Conservation (phyloP, 352 stramenopile genomes). For the Phytophthora pluvialis region DNA sequence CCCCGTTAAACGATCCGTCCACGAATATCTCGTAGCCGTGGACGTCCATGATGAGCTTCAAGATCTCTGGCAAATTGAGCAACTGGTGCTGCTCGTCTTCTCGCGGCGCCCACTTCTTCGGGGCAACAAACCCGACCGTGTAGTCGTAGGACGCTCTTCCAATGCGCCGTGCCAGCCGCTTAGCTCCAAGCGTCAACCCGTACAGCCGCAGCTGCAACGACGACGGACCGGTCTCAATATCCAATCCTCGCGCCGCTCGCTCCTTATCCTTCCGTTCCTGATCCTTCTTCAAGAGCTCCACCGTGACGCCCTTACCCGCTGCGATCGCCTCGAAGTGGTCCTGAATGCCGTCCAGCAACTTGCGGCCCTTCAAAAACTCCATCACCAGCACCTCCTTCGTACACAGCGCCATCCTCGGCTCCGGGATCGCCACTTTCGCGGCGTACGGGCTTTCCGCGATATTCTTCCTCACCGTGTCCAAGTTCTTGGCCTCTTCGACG, state of each 20-base stretch:
- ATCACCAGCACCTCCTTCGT: constrained; percentile 97
- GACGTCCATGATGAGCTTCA: constrained; percentile 90
- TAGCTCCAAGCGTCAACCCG: constrained; percentile 47
- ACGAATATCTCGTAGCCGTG: constrained; percentile 94
- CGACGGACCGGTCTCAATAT: constrained; percentile 76
- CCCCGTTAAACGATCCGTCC: constrained; percentile 92
- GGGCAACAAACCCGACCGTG: constrained; percentile 81
- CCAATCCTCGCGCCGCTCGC: constrained; percentile 59
- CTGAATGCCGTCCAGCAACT: constrained; percentile 88
- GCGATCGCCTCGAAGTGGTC: constrained; percentile 92
- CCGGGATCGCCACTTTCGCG: constrained; percentile 78
- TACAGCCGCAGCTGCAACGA: constrained; percentile 68
- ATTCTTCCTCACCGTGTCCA: constrained; percentile 90
- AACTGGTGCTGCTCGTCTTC: constrained; percentile 58
- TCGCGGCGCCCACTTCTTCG: constrained; percentile 43
- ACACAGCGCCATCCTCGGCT: constrained; percentile 88
- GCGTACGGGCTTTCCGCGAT: constrained; percentile 85
- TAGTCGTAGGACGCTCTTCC: constrained; percentile 78
- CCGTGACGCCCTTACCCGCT: constrained; percentile 80
- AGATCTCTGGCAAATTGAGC: constrained; percentile 82
- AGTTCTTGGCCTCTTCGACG: constrained; percentile 91
- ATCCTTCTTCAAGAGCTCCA: constrained; percentile 85
- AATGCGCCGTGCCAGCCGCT: constrained; percentile 46
- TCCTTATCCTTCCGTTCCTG: constrained; percentile 77
- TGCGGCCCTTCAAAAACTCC: constrained; percentile 92